These are phyloP conservation scores for Exophiala alcalophila DNA, from an alignment of 2,329 filamentous ascomycete genomes.

Conservation along the genomic window DNA sequence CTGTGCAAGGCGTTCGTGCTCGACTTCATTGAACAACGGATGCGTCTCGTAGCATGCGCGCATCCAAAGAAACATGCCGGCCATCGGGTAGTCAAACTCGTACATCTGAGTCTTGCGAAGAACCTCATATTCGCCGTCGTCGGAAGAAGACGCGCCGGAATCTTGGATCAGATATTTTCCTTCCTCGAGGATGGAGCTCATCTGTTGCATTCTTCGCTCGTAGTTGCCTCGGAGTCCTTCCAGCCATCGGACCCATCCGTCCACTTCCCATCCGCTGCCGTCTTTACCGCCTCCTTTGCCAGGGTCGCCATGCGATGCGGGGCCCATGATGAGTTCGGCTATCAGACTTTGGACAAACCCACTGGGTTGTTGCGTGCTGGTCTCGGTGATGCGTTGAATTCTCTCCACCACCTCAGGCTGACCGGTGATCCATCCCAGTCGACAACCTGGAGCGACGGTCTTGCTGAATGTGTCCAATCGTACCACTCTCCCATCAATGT, in stretches of 20 bases:
- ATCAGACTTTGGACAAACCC: constrained; percentile 87
- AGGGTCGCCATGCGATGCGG: constrained; percentile 49
- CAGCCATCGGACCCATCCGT: constrained; percentile 89
- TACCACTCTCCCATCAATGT: constrained; percentile 81
- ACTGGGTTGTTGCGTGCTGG: constrained; percentile 76
- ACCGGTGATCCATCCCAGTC: constrained; percentile 85
- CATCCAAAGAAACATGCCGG: constrained; percentile 91
- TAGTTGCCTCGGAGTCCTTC: constrained; percentile 79
- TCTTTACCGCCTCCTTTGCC: constrained; percentile 48
- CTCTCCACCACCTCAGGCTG: constrained; percentile 76
- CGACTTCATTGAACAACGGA: constrained; percentile 62
- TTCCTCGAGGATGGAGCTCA: constrained; percentile 73
- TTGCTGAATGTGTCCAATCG: constrained; percentile 93
- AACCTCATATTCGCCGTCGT: constrained; percentile 66
- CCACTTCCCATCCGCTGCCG: constrained; percentile 69
- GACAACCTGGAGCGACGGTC: constrained; percentile 83
- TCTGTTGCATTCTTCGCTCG: constrained; percentile 76
- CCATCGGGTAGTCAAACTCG: constrained; percentile 75
- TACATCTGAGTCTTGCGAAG: constrained; percentile 72
- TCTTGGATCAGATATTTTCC: constrained; percentile 53
- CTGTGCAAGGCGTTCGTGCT: constrained; percentile 55
- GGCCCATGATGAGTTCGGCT: constrained; percentile 71
- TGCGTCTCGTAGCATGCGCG: constrained; percentile 57
- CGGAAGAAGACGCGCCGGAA: constrained; percentile 25
- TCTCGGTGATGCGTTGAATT: constrained; percentile 70